phyloP scores from a whole-genome alignment of 2,329 filamentous ascomycete genomes.

The Botryotinia convoluta region DNA sequence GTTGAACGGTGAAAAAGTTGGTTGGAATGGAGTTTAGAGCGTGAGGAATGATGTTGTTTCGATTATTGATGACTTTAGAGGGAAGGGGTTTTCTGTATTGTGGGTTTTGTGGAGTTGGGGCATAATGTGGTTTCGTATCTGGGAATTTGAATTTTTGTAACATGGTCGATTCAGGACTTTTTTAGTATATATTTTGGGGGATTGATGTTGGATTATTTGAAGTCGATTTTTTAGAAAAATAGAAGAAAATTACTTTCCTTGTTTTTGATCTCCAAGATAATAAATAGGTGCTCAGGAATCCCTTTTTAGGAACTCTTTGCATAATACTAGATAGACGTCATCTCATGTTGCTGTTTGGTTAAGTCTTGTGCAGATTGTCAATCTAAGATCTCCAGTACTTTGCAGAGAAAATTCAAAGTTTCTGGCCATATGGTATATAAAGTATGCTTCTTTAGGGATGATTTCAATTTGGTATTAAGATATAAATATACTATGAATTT shows the following conservation, averaged over 20 bases:
- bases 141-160: not conserved
- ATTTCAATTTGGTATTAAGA: accelerated
- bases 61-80: not conserved
- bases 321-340: not conserved
- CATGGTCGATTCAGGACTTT: not conserved
- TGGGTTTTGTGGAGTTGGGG: not conserved
- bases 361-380: not conserved
- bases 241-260: accelerated
- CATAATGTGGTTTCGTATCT: accelerated
- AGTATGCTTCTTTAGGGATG: not conserved
- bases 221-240: not conserved
- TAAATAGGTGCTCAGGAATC: no score
- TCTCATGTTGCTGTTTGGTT: not conserved
- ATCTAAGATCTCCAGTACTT: not conserved
- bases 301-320: not conserved
- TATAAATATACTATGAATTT: not conserved
- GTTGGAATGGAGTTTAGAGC: not conserved
- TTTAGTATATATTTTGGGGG: no score
- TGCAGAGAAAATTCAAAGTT: not conserved
- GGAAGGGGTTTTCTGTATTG: accelerated
- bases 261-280: not conserved
- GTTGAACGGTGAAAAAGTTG: not conserved
- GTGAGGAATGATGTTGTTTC: not conserved
- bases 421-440: not conserved
- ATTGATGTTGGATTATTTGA: no score